These are phyloP conservation scores for Fusarium tjaetaba DNA, from an alignment of 2,329 filamentous ascomycete species.

Conservation along the genomic window DNA sequence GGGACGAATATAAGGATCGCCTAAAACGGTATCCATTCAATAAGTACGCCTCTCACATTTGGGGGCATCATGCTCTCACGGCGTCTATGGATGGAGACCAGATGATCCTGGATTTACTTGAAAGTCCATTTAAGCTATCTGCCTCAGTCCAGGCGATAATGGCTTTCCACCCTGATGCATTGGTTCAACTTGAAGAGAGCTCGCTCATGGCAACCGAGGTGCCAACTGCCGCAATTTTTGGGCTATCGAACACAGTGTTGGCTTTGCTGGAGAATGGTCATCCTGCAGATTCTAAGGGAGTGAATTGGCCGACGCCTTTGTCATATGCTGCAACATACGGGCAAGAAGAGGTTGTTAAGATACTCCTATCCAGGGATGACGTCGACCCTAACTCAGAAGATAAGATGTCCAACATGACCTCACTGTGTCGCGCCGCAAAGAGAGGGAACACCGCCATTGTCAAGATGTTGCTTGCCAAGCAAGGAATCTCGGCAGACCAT, in stretches of 20 bases:
- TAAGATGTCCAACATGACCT: too few species aligned
- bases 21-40: too few species aligned
- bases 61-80: not conserved
- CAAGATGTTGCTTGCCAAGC: too few species aligned
- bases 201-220: too few species aligned
- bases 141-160: not conserved
- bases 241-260: fast-evolving
- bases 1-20: too few species aligned
- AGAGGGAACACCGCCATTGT: too few species aligned
- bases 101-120: fast-evolving
- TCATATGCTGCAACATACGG: not conserved
- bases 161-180: too few species aligned
- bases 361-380: fast-evolving
- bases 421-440: too few species aligned
- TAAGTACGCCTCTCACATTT: not conserved
- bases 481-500: too few species aligned
- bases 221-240: not conserved
- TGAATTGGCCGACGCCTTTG: fast-evolving
- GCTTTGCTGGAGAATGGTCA: not conserved
- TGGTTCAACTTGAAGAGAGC: too few species aligned
- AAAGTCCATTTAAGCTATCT: fast-evolving
- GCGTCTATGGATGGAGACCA: not conserved
- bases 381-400: too few species aligned
- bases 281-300: not conserved
- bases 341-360: not conserved